Conservation (phyloP, 2,329 filamentous ascomycete genomes). For the Mollisia scopiformis region DNA sequence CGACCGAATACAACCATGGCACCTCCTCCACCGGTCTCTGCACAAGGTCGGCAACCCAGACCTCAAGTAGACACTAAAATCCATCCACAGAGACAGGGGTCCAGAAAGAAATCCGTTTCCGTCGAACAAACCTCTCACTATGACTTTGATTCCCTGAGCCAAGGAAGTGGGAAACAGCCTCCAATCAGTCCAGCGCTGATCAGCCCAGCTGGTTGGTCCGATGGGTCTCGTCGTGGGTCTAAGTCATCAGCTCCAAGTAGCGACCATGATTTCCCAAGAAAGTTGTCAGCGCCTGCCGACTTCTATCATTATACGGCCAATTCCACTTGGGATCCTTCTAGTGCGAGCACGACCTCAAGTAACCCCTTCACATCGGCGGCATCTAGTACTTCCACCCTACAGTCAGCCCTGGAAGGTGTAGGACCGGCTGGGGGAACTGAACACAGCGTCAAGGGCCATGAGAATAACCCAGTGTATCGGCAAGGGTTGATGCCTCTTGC, state of each 20-base stretch:
- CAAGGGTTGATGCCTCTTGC: background rate
- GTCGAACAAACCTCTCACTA: constrained; percentile 24
- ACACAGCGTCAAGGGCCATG: background rate
- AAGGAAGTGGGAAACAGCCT: constrained; percentile 10
- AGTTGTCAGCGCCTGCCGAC: constrained; percentile 10
- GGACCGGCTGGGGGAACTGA: background rate
- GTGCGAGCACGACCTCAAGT: background rate
- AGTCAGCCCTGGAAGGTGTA: background rate
- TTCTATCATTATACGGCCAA: constrained; percentile 14
- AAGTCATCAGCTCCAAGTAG: background rate
- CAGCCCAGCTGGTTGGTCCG: constrained; percentile 18
- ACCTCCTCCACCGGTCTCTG: background rate
- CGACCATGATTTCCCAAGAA: constrained; percentile 8
- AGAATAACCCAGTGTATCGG: background rate
- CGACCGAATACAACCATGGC: background rate
- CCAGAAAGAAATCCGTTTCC: constrained; percentile 5
- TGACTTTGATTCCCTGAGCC: constrained; percentile 29
- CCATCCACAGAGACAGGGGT: constrained; percentile 23
- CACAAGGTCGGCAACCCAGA: background rate
- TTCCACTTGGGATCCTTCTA: constrained; percentile 10
- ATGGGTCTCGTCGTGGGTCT: constrained; percentile 17
- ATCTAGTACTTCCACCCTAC: background rate
- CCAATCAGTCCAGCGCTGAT: constrained; percentile 5
- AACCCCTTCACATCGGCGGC: background rate
- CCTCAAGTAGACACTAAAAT: constrained; percentile 21